These are phyloP conservation scores for Styphnolobium japonicum DNA, from an alignment of 306 rosid species.

Conservation along the genomic window DNA sequence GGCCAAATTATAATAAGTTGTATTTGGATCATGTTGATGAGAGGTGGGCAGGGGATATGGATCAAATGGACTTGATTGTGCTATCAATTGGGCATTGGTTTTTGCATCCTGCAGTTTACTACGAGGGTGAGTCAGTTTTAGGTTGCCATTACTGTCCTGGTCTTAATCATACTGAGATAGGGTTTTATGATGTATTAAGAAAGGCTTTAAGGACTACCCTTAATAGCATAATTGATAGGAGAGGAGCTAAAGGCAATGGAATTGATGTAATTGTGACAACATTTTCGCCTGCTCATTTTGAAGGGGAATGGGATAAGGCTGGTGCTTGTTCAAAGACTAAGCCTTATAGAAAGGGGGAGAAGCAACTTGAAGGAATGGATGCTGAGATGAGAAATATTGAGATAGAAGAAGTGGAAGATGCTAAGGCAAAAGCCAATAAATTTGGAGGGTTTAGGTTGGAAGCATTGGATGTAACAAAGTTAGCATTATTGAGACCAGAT, in stretches of 20 bases:
- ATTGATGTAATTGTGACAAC: slow-evolving; percentile 62
- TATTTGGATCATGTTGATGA: slow-evolving; percentile 70
- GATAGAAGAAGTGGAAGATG: slow-evolving; percentile 69
- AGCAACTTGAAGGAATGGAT: slow-evolving; percentile 76
- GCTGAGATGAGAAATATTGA: slow-evolving; percentile 66
- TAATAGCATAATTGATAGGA: slow-evolving; percentile 47
- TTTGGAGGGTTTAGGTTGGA: slow-evolving; percentile 43
- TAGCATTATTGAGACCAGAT: slow-evolving; percentile 78
- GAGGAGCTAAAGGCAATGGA: slow-evolving; percentile 25
- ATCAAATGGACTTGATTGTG: slow-evolving; percentile 49
- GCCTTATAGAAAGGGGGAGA: slow-evolving; percentile 59
- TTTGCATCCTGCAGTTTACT: slow-evolving; percentile 83
- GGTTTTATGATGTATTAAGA: slow-evolving; percentile 72
- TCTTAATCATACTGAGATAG: slow-evolving; percentile 76
- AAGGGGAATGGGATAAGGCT: slow-evolving; percentile 86
- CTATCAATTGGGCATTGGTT: slow-evolving; percentile 92
- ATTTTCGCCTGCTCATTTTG: slow-evolving; percentile 90
- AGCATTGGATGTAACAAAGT: slow-evolving; percentile 69
- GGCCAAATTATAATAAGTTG: slow-evolving; percentile 53
- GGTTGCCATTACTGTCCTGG: slow-evolving; percentile 93
- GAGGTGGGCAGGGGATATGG: slow-evolving; percentile 72
- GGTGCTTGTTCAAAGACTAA: slow-evolving; percentile 78
- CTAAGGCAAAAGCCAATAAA: slow-evolving; percentile 38
- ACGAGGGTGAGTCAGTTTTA: slow-evolving; percentile 51
- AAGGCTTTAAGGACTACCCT: slow-evolving; percentile 69